Base-by-base conservation (phyloP, 352 stramenopile species). In the Phytopythium oedochilum region DNA sequence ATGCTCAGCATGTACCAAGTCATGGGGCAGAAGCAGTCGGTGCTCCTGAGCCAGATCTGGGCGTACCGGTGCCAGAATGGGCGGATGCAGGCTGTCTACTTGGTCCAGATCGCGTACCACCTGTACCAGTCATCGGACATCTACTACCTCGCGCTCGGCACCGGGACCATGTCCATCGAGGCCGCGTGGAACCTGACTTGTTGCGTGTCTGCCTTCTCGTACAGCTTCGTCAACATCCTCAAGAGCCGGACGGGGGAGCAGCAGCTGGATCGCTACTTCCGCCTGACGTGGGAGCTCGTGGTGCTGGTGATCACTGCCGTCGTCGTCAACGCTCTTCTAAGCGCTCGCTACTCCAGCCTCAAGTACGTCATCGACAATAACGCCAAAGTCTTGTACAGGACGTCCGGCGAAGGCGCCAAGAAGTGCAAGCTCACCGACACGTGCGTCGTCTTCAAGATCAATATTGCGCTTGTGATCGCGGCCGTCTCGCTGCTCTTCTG, bases 141-240 rank as follows among this genome's bases (percentile, higher is more conserved):
- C 55, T 71, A 68, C 52, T 68, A 68, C 22, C 52, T 71, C 5
- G 64, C 60, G 3, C 67, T 75, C 6, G 64, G 57, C 15, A 75
- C 67, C 14, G 67, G 67, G 22, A 75, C 63, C 20, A 66, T 71
- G 63, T 75, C 67, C 0, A 52, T 75, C 11, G 67, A 70, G 22
- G 61, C 63, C 26, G 56, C 65, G n/a, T 69, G 61, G 63, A 73
- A 73, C 55, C 62, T 73, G 29, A 73, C 65, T 0, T 73, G 70
- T 55, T 73, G 65, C 17, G 61, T 73, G 40, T 23, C 59, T 20
- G 39, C 54, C 26, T 70, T 70, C 44, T 66, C 58, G 2, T 70
- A 70, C 38, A 57, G 53, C 25, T 66, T 61, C 29, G 44, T 66
- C 22, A 70, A 70, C 34, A 36, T 70, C 32, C 38, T 59, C 23